These are phyloP conservation scores for Metschnikowia peoriensis DNA, from an alignment of 805 yeast genomes.

Conservation along the genomic window DNA sequence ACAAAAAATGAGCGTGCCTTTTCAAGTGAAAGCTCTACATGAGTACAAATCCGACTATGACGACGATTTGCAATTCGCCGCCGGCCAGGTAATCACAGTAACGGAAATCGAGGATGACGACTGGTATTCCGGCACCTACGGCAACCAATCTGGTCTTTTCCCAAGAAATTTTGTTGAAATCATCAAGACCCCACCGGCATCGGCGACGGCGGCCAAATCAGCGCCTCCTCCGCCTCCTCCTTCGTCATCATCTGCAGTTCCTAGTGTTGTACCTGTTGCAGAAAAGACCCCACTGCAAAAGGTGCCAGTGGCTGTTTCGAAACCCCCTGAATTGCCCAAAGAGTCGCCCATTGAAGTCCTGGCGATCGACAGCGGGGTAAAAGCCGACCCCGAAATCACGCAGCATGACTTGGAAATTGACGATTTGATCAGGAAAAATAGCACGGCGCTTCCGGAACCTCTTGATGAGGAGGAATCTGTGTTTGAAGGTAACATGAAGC, in stretches of 20 bases:
- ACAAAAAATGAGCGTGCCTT: constrained; percentile 45
- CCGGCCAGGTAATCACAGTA: constrained; percentile 71
- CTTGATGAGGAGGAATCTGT: constrained; percentile 3
- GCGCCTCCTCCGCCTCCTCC: not conserved
- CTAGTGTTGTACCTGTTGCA: not conserved
- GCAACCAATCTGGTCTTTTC: constrained; percentile 74
- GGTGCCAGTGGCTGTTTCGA: not conserved
- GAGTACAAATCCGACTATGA: constrained; percentile 63
- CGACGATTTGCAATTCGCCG: constrained; percentile 75
- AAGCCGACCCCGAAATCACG: not conserved
- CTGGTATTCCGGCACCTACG: constrained; percentile 78
- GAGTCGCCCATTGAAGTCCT: not conserved
- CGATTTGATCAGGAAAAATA: constrained; percentile 4
- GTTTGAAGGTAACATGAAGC: constrained; percentile 6
- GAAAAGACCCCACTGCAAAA: not conserved
- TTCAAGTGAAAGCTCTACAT: constrained; percentile 64
- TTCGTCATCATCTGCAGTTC: not conserved
- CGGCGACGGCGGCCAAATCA: not conserved
- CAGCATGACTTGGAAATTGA: constrained; percentile 2
- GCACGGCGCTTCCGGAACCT: constrained; percentile 6
- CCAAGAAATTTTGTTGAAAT: constrained; percentile 78
- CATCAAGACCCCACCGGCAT: not conserved
- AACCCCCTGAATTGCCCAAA: not conserved
- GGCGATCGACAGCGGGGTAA: not conserved
- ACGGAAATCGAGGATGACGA: constrained; percentile 84